Conservation (phyloP, 768 basidiomycete genomes). For the Boletus vinaceobasis region DNA sequence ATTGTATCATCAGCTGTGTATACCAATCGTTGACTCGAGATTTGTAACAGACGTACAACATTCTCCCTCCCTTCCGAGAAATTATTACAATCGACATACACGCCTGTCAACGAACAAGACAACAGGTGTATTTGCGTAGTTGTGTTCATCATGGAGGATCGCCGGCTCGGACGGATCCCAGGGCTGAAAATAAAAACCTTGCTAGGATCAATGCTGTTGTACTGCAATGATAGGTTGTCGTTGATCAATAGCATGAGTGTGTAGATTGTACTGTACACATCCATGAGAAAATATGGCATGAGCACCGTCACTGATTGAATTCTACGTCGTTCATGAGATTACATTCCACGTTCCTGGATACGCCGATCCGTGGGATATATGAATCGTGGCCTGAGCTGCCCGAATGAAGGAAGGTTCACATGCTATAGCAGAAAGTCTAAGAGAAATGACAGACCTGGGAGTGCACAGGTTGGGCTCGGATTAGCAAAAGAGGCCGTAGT, state of each 20-base stretch:
- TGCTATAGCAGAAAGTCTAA: not conserved
- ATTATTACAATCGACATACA: not conserved
- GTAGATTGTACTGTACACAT: not conserved
- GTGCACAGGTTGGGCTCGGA: not conserved
- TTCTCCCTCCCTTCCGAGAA: not conserved
- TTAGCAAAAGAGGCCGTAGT: slow-evolving; percentile 71
- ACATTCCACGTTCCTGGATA: not conserved
- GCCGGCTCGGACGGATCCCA: not conserved
- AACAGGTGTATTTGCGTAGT: not conserved
- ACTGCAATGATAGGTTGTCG: not conserved
- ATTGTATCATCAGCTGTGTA: slow-evolving; percentile 13
- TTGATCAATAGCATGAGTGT: not conserved
- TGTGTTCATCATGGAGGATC: not conserved
- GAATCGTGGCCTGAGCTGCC: not conserved
- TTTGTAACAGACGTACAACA: not conserved
- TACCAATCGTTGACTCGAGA: not conserved
- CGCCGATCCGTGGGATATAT: not conserved
- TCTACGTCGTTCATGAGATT: slow-evolving; percentile 3
- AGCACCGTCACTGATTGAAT: not conserved
- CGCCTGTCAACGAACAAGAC: not conserved
- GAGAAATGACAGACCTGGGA: not conserved
- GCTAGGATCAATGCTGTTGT: not conserved
- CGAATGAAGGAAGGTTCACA: not conserved
- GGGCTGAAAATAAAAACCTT: not conserved
- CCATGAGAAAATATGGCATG: slow-evolving; percentile 2